Evolutionary conservation across 2,329 filamentous ascomycete genomes (phyloP).

Genomic region (Lecanoromycetidae sp.): DNA sequence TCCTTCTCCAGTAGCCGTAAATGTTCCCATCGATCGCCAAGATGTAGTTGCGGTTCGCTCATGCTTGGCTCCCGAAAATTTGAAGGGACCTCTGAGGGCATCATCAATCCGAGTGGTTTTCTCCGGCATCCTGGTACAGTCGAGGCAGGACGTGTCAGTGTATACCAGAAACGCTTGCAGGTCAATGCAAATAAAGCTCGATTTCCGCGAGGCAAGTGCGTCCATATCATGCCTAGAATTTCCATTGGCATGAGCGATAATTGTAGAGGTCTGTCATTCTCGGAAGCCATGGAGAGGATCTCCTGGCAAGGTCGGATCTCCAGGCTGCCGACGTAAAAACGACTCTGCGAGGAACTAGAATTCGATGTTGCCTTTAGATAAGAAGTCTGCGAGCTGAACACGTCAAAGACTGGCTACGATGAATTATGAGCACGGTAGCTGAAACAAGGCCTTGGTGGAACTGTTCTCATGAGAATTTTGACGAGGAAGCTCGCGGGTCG

Average conservation of each 20-base stretch:
- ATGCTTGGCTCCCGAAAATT: not conserved
- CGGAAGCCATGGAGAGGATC: not conserved
- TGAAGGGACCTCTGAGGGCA: not conserved
- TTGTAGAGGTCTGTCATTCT: not conserved
- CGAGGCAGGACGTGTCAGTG: not conserved
- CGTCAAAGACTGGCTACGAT: too few relatives aligned
- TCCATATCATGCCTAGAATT: not conserved
- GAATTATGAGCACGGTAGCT: too few relatives aligned
- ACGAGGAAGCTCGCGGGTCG: too few relatives aligned
- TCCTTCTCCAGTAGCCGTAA: not conserved
- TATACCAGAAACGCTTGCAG: not conserved
- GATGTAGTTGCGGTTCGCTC: not conserved
- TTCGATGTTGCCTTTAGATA: too few relatives aligned
- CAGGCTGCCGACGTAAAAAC: too few relatives aligned
- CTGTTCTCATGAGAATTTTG: too few relatives aligned
- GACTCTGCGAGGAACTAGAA: too few relatives aligned
- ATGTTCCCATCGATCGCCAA: not conserved
- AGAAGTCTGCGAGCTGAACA: too few relatives aligned
- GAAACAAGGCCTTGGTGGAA: too few relatives aligned
- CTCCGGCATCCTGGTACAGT: not conserved
- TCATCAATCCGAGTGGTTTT: too few relatives aligned
- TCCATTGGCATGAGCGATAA: not conserved
- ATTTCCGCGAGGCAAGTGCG: not conserved
- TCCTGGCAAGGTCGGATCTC: too few relatives aligned
- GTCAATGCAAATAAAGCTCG: not conserved